Evolutionary conservation across 1,284 basidiomycete species (phyloP).

Genomic region (Trichosporon asahii): DNA sequence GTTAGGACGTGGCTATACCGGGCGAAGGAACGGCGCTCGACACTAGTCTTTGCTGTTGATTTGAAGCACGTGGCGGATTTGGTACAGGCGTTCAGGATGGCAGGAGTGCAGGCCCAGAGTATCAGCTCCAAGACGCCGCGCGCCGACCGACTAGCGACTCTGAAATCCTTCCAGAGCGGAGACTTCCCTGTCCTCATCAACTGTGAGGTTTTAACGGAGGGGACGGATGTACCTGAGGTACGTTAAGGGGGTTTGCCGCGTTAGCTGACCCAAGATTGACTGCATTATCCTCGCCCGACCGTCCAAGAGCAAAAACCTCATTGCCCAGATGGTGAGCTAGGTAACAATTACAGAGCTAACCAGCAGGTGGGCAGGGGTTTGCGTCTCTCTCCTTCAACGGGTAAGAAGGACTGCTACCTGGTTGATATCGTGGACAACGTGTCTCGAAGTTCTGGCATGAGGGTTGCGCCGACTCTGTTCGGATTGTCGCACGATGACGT

Average conservation of each 20-base stretch:
- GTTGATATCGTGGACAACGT: slow-evolving; percentile 88
- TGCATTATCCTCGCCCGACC: slow-evolving; percentile 83
- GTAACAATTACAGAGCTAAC: not conserved
- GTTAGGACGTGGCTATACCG: slow-evolving; percentile 77
- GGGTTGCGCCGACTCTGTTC: slow-evolving; percentile 79
- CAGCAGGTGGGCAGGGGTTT: slow-evolving; percentile 84
- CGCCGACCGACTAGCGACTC: slow-evolving; percentile 62
- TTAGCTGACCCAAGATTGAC: slow-evolving; percentile 61
- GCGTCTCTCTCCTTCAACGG: slow-evolving; percentile 73
- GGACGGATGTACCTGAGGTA: slow-evolving; percentile 77
- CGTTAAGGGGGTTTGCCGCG: slow-evolving; percentile 15
- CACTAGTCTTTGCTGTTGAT: slow-evolving; percentile 86
- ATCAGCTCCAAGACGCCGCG: slow-evolving; percentile 70
- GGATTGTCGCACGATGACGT: slow-evolving; percentile 57
- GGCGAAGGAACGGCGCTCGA: slow-evolving; percentile 76
- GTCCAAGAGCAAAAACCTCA: slow-evolving; percentile 81
- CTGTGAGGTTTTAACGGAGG: slow-evolving; percentile 89
- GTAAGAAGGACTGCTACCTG: slow-evolving; percentile 80
- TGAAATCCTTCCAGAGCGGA: slow-evolving; percentile 68
- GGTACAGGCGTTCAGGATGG: slow-evolving; percentile 67
- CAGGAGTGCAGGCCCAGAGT: slow-evolving; percentile 82
- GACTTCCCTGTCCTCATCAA: slow-evolving; percentile 85
- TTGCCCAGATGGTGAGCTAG: slow-evolving; percentile 78
- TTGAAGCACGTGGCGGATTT: slow-evolving; percentile 76
- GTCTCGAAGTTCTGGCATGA: slow-evolving; percentile 65